Percentiles rank a stretch among this genome's conserved stretches.
These are phyloP conservation scores for Salix dunnii DNA, from an alignment of 345 rosid species.

Conservation along the genomic window DNA sequence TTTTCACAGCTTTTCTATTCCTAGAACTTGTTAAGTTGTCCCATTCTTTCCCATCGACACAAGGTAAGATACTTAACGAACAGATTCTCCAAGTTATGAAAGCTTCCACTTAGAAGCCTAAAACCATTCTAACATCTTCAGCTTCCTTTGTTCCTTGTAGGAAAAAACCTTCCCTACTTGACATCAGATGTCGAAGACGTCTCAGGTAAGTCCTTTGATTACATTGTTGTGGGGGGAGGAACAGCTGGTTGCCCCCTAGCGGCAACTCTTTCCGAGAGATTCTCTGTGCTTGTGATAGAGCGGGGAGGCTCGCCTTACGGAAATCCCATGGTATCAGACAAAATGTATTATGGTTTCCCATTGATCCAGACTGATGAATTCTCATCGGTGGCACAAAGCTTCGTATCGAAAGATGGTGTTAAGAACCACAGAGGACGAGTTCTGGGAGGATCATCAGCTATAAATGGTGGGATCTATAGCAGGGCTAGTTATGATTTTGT, in stretches of 20 bases:
- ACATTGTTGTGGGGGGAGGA: slow-evolving; percentile 70
- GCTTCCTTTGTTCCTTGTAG: slow-evolving; percentile 20
- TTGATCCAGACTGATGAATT: slow-evolving; percentile 52
- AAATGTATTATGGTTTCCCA: slow-evolving; percentile 46
- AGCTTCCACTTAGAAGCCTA: background rate
- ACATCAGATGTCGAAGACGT: slow-evolving; percentile 54
- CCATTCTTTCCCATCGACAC: slow-evolving; percentile 17
- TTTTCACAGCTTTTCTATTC: slow-evolving; percentile 18
- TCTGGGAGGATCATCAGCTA: slow-evolving; percentile 68
- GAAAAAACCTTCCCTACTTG: slow-evolving; percentile 44
- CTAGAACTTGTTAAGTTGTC: slow-evolving; percentile 9
- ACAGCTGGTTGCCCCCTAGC: slow-evolving; percentile 70
- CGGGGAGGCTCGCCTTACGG: slow-evolving; percentile 65
- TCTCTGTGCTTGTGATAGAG: slow-evolving; percentile 59
- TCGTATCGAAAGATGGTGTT: slow-evolving; percentile 54
- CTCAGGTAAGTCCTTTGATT: slow-evolving; percentile 66
- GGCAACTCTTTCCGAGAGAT: slow-evolving; percentile 57
- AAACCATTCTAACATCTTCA: background rate
- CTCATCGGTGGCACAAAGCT: slow-evolving; percentile 59
- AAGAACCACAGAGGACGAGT: slow-evolving; percentile 51
- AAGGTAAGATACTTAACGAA: slow-evolving; percentile 27
- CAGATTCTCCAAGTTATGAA: background rate
- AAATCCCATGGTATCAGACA: slow-evolving; percentile 47
- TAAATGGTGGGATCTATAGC: slow-evolving; percentile 71
- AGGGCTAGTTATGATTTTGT: slow-evolving; percentile 63